Evolutionary conservation across 768 basidiomycete species (phyloP), one percentile per base, ranked within the genome.

Genomic region (Panus rudis): DNA sequence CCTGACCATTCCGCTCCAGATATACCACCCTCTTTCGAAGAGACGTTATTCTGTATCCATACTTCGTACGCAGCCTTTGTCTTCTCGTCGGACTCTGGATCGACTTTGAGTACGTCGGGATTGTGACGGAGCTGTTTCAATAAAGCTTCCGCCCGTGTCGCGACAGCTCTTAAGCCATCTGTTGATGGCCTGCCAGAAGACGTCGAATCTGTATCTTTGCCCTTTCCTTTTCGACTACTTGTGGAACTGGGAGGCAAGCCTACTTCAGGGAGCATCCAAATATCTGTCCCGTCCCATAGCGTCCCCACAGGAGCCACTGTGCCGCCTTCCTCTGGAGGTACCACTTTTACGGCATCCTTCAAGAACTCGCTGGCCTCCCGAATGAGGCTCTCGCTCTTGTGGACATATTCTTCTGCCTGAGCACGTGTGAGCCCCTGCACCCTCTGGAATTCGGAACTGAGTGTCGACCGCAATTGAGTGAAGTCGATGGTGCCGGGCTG

Each of bases 311-410:
- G 49, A 2, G 63, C 55, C 34, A 46, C 46, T 28, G 11, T 32
- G 6, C 52, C 59, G 0, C 57, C 65, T 33, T 73, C 73, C 27
- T 85, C 81, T 1, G 92, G 92, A 0, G 92, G 93, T 12, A 97
- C 71, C 39, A 96, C 84, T 61, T 92, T 93, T 54, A 97, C 90
- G 10, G 89, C 91, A 39, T 97, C 92, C 41, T 68, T 70, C 38
- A 78, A 52, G 61, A 74, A 77, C 31, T 67, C 66, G 19, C 71
- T 66, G 6, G 73, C 73, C 14, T 52, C 51, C 16, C 73, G 79
- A 8, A 93, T 66, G 4, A 83, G 83, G 49, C 85, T 90, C 43
- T 60, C 58, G 58, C 81, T 82, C 67, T 79, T 84, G 54, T 82
- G 79, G 23, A 84, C 76, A 57, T 91, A 91, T 52, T 87, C 90